Evolutionary conservation across 768 basidiomycete genomes (phyloP).

Genomic region (Kwoniella bestiolae): DNA sequence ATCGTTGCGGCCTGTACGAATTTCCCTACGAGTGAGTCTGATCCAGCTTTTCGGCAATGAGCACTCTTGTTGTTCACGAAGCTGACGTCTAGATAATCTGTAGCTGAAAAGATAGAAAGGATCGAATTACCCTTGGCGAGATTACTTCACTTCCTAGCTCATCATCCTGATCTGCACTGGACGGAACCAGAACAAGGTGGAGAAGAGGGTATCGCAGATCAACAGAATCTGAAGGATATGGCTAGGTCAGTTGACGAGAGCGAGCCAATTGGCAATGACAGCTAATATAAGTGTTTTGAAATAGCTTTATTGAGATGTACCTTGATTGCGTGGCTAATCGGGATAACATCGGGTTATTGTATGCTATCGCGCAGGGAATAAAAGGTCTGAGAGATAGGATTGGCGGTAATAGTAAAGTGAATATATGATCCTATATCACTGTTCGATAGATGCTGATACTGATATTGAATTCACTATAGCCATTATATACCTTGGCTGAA

Average conservation of each 20-base stretch:
- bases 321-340: conserved; percentile 72
- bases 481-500: conserved; percentile 84
- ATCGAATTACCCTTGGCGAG: conserved; percentile 85
- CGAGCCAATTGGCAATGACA: neutral
- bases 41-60: conserved; percentile 16
- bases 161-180: conserved; percentile 85
- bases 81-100: neutral
- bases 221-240: conserved; percentile 69
- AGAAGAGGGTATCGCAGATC: conserved; percentile 6
- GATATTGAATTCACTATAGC: conserved; percentile 61
- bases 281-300: neutral
- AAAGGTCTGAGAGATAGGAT: conserved; percentile 86
- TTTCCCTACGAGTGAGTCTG: conserved; percentile 20
- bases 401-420: conserved; percentile 71
- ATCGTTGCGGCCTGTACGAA: conserved; percentile 11
- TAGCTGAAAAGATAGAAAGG: conserved; percentile 67
- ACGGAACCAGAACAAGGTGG: conserved; percentile 56
- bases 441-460: neutral
- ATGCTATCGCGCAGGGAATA: conserved; percentile 75
- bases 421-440: neutral
- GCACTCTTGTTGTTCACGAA: neutral
- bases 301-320: conserved; percentile 87
- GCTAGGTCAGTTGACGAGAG: conserved; percentile 67
- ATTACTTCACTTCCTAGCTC: conserved; percentile 82
- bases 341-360: conserved; percentile 85